Base-by-base conservation (phyloP, 2,329 filamentous ascomycete genomes). In the Arthrobotrys sphaeroides region DNA sequence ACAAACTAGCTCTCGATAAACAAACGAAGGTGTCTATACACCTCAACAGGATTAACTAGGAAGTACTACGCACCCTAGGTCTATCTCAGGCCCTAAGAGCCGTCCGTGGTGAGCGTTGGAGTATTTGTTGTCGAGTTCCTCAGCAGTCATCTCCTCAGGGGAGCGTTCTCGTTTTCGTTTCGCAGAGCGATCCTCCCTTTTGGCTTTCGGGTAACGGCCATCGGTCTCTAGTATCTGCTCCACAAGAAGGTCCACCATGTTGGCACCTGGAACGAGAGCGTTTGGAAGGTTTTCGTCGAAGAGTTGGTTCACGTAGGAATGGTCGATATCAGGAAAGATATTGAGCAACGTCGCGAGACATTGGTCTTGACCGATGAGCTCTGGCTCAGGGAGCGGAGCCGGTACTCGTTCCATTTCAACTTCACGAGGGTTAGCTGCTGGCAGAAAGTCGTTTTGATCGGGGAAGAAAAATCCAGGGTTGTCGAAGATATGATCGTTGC, bases 281-380 rank as follows among this genome's bases (percentile, higher is more conserved):
- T 55, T 24, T 5, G 36, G 16, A 38, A 38, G 3, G 28, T 73
- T 77, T 10, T 77, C 77, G 20, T 81, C 75, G 70, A 83, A 84
- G n/a, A 85, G 78, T 13, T 79, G 77, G 9, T 77, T 77, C 20
- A 86, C 82, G 78, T 84, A 82, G 9, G 82, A 79, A 20, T 80
- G 82, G 64, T 83, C 83, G 42, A 86, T 84, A 55, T 84, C 84
- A 6, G 85, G 85, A 64, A 87, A 86, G 6, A 86, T 78, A 9
- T 80, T 79, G 3, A 84, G 38, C 16, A 86, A 78, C n/a, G 80
- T 79, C 6, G 78, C 76, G 16, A 85, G 79, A 57, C 82, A 80
- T 47, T 79, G 75, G 7, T 79, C 79, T 20, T 55, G 47, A 9
- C 53, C 33, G 22, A 26, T 22, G 33, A 66, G 20, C 5, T 74